Percentiles rank a stretch among this genome's conserved stretches.
These are phyloP conservation scores for Theobroma cacao DNA, from an alignment of 345 rosid genomes.

Conservation along the genomic window DNA sequence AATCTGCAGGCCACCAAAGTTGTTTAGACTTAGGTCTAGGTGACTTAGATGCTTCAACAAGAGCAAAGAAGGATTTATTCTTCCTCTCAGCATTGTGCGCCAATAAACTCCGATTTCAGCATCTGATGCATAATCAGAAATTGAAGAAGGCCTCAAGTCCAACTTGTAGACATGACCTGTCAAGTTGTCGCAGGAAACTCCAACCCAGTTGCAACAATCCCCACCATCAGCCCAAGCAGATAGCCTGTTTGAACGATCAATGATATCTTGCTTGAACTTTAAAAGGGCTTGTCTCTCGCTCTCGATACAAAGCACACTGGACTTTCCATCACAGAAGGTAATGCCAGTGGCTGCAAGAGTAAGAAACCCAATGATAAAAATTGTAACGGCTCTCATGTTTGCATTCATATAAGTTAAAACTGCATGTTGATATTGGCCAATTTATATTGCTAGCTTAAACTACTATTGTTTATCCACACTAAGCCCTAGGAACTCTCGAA, in stretches of 20 bases:
- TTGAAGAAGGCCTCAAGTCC: constrained; percentile 6
- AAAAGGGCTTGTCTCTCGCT: constrained; percentile 25
- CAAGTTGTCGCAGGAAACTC: constrained; percentile 22
- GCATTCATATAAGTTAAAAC: not conserved
- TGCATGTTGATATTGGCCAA: not conserved
- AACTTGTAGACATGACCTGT: constrained; percentile 26
- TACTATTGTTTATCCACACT: not conserved
- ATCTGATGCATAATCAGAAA: not conserved
- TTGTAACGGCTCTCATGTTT: not conserved
- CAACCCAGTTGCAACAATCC: constrained; percentile 31
- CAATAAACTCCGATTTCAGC: constrained; percentile 1
- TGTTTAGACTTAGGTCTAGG: not conserved
- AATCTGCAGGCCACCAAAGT: constrained; percentile 7
- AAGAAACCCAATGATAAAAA: not conserved
- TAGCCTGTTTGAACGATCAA: constrained; percentile 20
- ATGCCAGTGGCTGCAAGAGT: not conserved
- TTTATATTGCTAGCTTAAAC: not conserved
- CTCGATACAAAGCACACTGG: constrained; percentile 5
- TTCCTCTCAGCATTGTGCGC: not conserved
- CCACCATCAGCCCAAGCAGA: constrained; percentile 19
- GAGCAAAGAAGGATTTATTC: constrained; percentile 8
- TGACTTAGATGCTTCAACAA: not conserved
- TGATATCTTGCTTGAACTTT: constrained; percentile 16
- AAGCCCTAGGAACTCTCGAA: not conserved
- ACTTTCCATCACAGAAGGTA: not conserved